phyloP scores from a whole-genome alignment of 169 alveolate genomes.

The Cryptosporidium parvum region DNA sequence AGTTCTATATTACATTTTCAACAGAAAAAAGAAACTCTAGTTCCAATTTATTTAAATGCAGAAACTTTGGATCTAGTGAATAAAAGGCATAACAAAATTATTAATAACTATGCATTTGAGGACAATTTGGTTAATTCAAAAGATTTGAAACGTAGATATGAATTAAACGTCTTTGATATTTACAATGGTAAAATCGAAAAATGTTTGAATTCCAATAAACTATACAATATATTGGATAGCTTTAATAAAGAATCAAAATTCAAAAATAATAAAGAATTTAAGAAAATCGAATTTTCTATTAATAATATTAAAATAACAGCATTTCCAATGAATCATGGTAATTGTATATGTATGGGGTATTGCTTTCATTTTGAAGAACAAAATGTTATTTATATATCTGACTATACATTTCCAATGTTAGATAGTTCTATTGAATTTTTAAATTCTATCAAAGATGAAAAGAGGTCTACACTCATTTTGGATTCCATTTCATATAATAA shows the following conservation, averaged over 20 bases:
- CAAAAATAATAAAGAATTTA: not conserved
- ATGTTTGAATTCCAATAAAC: not conserved
- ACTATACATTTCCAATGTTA: constrained; percentile 65
- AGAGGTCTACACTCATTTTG: constrained; percentile 40
- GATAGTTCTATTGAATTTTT: constrained; percentile 32
- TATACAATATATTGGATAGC: not conserved
- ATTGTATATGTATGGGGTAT: constrained; percentile 63
- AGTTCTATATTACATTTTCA: constrained; percentile 10
- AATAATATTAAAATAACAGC: constrained; percentile 44
- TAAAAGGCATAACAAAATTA: constrained; percentile 21
- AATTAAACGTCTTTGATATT: constrained; percentile 48
- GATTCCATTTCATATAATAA: constrained; percentile 54
- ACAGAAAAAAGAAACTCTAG: not conserved
- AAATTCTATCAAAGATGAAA: not conserved
- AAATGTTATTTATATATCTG: constrained; percentile 46
- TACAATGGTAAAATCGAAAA: constrained; percentile 2
- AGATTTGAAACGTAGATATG: constrained; percentile 14
- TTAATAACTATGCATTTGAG: constrained; percentile 27
- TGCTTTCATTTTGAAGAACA: constrained; percentile 47
- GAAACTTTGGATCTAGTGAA: constrained; percentile 26
- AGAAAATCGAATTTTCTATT: constrained; percentile 18
- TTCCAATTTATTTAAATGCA: constrained; percentile 56
- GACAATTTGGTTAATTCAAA: not conserved
- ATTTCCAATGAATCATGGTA: constrained; percentile 72
- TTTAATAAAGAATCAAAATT: constrained; percentile 1